These are phyloP conservation scores for Candida succiphila DNA, from an alignment of 805 yeast species.

Conservation along the genomic window DNA sequence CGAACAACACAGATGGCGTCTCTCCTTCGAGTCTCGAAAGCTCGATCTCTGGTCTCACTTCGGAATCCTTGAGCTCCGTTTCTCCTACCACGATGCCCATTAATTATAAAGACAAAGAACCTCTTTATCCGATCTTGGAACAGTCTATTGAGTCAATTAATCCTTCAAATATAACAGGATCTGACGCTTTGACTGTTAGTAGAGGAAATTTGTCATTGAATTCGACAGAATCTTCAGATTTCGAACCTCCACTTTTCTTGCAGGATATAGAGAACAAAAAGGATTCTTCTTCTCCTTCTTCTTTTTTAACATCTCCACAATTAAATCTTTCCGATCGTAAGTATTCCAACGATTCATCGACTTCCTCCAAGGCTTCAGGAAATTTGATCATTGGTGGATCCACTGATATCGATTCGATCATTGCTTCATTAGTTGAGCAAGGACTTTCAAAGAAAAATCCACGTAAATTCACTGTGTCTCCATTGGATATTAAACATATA, in stretches of 20 bases:
- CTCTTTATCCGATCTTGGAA: conserved; percentile 21
- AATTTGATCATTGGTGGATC: no score
- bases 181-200: neutral
- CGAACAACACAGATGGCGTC: conserved; percentile 2
- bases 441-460: conserved; percentile 34
- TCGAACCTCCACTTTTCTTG: neutral
- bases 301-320: no score
- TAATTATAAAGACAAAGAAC: conserved; percentile 8
- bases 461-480: conserved; percentile 39
- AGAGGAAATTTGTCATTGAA: no score
- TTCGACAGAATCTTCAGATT: neutral
- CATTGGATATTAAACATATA: conserved; percentile 45
- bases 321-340: no score
- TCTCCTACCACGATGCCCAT: conserved; percentile 18
- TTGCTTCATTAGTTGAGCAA: conserved; percentile 45
- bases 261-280: neutral
- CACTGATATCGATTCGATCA: conserved; percentile 53
- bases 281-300: no score
- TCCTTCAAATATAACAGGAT: neutral
- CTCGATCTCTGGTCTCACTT: conserved; percentile 27
- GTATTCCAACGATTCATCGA: no score
- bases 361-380: no score
- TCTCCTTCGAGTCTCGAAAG: conserved; percentile 34
- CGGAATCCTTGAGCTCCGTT: conserved; percentile 17
- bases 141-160: conserved; percentile 20